A percentile compares a stretch with the other conserved stretches of the same genome.
Evolutionary conservation across 2,329 filamentous ascomycete species (phyloP).

Genomic region (Trichothecium sympodiale): DNA sequence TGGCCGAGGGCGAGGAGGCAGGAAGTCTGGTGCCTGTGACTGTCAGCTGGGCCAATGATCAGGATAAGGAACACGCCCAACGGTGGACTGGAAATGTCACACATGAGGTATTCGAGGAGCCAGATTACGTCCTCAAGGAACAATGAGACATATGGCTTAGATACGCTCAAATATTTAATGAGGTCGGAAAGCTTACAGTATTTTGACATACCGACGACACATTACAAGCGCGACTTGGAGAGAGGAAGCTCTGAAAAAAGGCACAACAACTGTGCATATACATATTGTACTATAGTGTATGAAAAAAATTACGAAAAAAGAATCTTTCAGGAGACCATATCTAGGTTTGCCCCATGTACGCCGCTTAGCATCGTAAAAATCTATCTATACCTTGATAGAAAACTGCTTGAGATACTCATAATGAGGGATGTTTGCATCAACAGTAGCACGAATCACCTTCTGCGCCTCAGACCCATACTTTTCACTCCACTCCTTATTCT

Average conservation of each 20-base stretch:
- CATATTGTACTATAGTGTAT: slow-evolving; percentile 18
- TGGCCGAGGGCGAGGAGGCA: slow-evolving; percentile 3
- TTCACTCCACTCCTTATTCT: slow-evolving; percentile 60
- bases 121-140: slow-evolving; percentile 9
- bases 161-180: slow-evolving; percentile 5
- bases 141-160: slow-evolving; percentile 1
- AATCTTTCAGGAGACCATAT: not conserved
- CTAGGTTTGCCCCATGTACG: not conserved
- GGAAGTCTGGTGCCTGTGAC: slow-evolving; percentile 26
- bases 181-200: too few relatives aligned
- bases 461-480: slow-evolving; percentile 66
- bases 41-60: slow-evolving; percentile 40
- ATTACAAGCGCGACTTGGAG: too few relatives aligned
- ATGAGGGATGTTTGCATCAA: slow-evolving; percentile 59
- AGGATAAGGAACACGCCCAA: slow-evolving; percentile 34
- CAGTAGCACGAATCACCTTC: slow-evolving; percentile 57
- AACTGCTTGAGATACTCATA: slow-evolving; percentile 79
- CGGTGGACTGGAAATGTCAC: slow-evolving; percentile 41
- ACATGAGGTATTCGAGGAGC: slow-evolving; percentile 29
- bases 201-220: too few relatives aligned
- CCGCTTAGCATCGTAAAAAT: not conserved
- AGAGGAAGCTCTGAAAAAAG: too few relatives aligned
- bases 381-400: slow-evolving; percentile 45
- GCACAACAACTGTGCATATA: not conserved
- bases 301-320: slow-evolving; percentile 8